Conservation (phyloP, 306 rosid genomes). For the Gastrolobium bilobum region DNA sequence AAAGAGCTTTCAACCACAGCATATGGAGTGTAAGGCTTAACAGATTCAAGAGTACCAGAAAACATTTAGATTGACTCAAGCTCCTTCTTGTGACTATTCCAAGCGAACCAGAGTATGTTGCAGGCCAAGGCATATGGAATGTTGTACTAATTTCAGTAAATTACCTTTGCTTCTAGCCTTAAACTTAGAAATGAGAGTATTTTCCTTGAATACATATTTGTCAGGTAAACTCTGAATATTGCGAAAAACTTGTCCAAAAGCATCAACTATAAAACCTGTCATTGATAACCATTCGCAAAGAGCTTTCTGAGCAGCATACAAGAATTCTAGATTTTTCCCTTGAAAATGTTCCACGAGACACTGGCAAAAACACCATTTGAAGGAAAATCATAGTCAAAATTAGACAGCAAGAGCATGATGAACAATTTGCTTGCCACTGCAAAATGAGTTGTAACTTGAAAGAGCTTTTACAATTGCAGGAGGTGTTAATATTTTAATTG, state of each 20-base stretch:
- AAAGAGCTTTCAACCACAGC: slow-evolving; percentile 88
- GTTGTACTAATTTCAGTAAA: slow-evolving; percentile 82
- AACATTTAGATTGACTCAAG: slow-evolving; percentile 49
- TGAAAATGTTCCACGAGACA: slow-evolving; percentile 63
- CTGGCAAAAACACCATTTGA: slow-evolving; percentile 60
- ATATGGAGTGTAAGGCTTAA: slow-evolving; percentile 75
- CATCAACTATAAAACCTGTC: slow-evolving; percentile 91
- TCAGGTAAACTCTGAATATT: slow-evolving; percentile 77
- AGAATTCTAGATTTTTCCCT: slow-evolving; percentile 64
- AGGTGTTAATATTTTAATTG: slow-evolving; percentile 42
- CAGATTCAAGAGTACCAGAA: slow-evolving; percentile 53
- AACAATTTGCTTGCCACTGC: slow-evolving; percentile 91
- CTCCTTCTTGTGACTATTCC: slow-evolving; percentile 68
- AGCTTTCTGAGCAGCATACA: slow-evolving; percentile 75
- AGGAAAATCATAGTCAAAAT: slow-evolving; percentile 67
- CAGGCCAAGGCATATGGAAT: slow-evolving; percentile 93
- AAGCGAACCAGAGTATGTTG: slow-evolving; percentile 86
- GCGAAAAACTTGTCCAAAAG: slow-evolving; percentile 79
- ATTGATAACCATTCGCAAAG: slow-evolving; percentile 92
- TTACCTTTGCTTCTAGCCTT: slow-evolving; percentile 99
- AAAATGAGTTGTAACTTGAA: slow-evolving; percentile 54
- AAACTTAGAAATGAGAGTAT: slow-evolving; percentile 76
- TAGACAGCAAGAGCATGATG: slow-evolving; percentile 80
- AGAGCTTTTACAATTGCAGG: slow-evolving; percentile 79
- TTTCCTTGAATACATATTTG: slow-evolving; percentile 68